Conservation (phyloP, 2,329 filamentous ascomycete species). For the Cladosporium oxysporum region DNA sequence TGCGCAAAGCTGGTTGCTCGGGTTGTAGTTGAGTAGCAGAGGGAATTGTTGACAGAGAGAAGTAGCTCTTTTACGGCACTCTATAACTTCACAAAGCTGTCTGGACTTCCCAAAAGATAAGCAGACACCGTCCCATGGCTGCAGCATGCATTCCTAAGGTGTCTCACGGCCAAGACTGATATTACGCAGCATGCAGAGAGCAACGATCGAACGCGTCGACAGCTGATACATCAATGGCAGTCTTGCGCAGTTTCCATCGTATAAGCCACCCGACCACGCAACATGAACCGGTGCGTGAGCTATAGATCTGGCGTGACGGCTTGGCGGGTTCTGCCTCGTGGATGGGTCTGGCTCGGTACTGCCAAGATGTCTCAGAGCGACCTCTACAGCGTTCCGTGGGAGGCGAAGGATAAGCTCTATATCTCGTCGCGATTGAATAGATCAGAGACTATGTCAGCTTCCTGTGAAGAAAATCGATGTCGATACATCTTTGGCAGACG, state of each 20-base stretch:
- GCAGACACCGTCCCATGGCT: neutral
- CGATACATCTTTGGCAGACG: neutral
- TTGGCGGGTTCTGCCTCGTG: neutral
- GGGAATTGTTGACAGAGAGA: neutral
- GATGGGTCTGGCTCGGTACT: neutral
- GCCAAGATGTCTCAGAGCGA: neutral
- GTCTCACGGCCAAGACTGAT: neutral
- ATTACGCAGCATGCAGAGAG: neutral
- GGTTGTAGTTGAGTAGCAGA: neutral
- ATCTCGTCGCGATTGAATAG: neutral
- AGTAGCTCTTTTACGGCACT: neutral
- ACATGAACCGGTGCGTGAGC: neutral
- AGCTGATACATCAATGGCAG: neutral
- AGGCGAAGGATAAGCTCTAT: neutral
- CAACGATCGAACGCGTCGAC: neutral
- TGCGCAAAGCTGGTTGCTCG: neutral
- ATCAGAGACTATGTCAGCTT: neutral
- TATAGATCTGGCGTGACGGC: slow-evolving; percentile 4
- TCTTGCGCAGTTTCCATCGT: neutral
- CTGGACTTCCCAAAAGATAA: neutral
- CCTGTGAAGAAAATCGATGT: neutral
- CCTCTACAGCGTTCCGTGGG: neutral
- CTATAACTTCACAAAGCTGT: neutral
- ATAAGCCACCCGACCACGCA: neutral
- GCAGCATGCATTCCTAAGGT: neutral